A percentile compares a stretch with the other conserved stretches of the same genome.
Evolutionary conservation across 345 rosid species (phyloP).

Genomic region (Litchi chinensis): DNA sequence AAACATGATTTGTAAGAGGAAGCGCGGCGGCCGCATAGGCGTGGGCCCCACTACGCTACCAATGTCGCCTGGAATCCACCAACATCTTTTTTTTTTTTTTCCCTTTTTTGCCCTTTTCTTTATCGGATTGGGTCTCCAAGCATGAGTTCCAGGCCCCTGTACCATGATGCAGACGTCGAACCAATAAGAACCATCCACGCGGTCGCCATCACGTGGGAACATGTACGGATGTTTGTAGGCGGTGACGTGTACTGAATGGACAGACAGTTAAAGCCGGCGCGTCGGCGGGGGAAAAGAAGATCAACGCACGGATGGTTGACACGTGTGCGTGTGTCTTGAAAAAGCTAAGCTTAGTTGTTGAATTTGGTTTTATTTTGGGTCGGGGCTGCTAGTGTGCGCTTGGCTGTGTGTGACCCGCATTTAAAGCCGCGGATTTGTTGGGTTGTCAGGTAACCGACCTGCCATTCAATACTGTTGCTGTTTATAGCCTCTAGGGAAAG

Average conservation of each 20-base stretch:
- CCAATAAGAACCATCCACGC: slow-evolving; percentile 25
- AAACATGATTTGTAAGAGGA: slow-evolving; percentile 25
- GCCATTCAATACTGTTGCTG: not conserved
- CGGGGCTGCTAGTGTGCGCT: slow-evolving; percentile 2
- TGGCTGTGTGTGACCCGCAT: slow-evolving; percentile 6
- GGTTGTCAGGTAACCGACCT: slow-evolving; percentile 17
- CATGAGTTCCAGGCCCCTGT: slow-evolving; percentile 6
- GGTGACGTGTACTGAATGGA: slow-evolving; percentile 35
- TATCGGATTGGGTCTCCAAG: not conserved
- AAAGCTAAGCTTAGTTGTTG: not conserved
- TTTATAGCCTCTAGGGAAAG: no score
- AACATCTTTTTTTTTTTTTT: slow-evolving; percentile 33
- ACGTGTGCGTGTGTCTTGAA: not conserved
- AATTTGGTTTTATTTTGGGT: not conserved
- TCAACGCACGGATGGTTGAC: not conserved
- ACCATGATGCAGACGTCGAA: slow-evolving; percentile 17
- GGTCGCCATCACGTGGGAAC: slow-evolving; percentile 22
- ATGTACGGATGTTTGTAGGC: slow-evolving; percentile 10
- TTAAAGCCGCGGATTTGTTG: slow-evolving; percentile 5
- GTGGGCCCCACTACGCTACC: slow-evolving; percentile 38
- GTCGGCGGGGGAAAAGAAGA: slow-evolving; percentile 13
- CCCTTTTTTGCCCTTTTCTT: not conserved
- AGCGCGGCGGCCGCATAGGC: slow-evolving; percentile 59
- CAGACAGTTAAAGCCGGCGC: slow-evolving; percentile 35
- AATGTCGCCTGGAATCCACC: slow-evolving; percentile 55